phyloP scores from a whole-genome alignment of 1,284 basidiomycete species.

The Stygiomarasmius scandens region DNA sequence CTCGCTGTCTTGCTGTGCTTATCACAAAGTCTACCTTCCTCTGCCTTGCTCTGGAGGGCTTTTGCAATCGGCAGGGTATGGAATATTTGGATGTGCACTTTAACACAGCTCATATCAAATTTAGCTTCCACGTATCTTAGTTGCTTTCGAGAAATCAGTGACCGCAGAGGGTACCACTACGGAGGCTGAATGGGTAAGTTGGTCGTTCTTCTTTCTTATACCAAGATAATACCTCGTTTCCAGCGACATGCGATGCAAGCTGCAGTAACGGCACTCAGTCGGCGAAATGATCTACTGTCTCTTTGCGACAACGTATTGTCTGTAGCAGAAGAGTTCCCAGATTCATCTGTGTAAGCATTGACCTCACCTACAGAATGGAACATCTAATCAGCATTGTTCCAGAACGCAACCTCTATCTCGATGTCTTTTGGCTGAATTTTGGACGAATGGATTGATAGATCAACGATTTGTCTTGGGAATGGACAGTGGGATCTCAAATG shows the following conservation, averaged over 20 bases:
- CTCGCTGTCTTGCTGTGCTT: conserved; percentile 63
- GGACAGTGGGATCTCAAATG: conserved; percentile 52
- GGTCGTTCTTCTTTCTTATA: not conserved
- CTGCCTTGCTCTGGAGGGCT: conserved; percentile 60
- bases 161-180: conserved; percentile 51
- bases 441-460: conserved; percentile 58
- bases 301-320: conserved; percentile 48
- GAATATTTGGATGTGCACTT: conserved; percentile 11
- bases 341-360: conserved; percentile 7
- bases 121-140: conserved; percentile 65
- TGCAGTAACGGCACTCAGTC: conserved; percentile 51
- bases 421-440: conserved; percentile 62
- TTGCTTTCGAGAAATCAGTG: conserved; percentile 54
- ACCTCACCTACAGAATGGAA: not conserved
- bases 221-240: not conserved
- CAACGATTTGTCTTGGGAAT: conserved; percentile 49
- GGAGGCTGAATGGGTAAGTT: conserved; percentile 59
- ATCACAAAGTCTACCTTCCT: conserved; percentile 46
- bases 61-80: conserved; percentile 74
- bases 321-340: conserved; percentile 22
- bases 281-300: conserved; percentile 52
- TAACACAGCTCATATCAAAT: conserved; percentile 5
- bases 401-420: conserved; percentile 54
- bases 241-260: conserved; percentile 61
- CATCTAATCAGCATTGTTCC: not conserved